Percentiles rank a stretch among this genome's conserved stretches.
Evolutionary conservation across 2,329 filamentous ascomycete species (phyloP).

Genomic region (Dactylella cylindrospora): DNA sequence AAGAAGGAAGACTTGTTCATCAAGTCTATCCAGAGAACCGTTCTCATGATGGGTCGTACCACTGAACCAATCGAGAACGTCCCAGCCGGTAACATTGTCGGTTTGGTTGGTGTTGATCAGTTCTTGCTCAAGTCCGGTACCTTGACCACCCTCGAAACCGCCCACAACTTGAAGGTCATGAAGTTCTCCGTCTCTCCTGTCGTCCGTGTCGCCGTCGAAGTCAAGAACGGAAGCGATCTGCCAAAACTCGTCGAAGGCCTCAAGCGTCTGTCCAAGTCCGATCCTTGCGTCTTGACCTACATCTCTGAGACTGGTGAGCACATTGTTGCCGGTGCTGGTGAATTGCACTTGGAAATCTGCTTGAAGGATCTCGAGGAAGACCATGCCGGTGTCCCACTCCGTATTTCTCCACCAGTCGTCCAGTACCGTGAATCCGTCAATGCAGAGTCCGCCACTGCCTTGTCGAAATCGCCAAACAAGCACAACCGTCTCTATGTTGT

Average conservation of each 20-base stretch:
- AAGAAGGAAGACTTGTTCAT: slow-evolving; percentile 99
- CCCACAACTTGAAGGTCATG: slow-evolving; percentile 99
- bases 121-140: slow-evolving; percentile 99
- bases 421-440: slow-evolving; percentile 96
- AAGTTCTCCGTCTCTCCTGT: slow-evolving; percentile 99
- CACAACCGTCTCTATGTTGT: slow-evolving; percentile 99
- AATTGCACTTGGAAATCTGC: slow-evolving; percentile 99
- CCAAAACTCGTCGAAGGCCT: slow-evolving; percentile 99
- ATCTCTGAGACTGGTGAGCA: slow-evolving; percentile 95
- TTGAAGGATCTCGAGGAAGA: slow-evolving; percentile 99
- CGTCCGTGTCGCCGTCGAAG: slow-evolving; percentile 96
- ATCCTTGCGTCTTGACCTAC: slow-evolving; percentile 91
- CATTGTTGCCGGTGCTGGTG: slow-evolving; percentile 97
- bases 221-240: slow-evolving; percentile 99
- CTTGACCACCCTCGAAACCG: slow-evolving; percentile 92
- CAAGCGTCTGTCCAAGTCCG: slow-evolving; percentile 99
- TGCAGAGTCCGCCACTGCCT: slow-evolving; percentile 80
- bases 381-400: slow-evolving; percentile 97
- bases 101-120: slow-evolving; percentile 98
- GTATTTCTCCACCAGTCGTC: slow-evolving; percentile 96
- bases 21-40: slow-evolving; percentile 99
- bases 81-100: slow-evolving; percentile 98
- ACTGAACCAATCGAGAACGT: slow-evolving; percentile 99
- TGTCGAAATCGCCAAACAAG: slow-evolving; percentile 99
- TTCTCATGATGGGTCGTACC: slow-evolving; percentile 99